Evolutionary conservation across 148 eudicot genomes (phyloP).

Genomic region (Euryodendron excelsum): DNA sequence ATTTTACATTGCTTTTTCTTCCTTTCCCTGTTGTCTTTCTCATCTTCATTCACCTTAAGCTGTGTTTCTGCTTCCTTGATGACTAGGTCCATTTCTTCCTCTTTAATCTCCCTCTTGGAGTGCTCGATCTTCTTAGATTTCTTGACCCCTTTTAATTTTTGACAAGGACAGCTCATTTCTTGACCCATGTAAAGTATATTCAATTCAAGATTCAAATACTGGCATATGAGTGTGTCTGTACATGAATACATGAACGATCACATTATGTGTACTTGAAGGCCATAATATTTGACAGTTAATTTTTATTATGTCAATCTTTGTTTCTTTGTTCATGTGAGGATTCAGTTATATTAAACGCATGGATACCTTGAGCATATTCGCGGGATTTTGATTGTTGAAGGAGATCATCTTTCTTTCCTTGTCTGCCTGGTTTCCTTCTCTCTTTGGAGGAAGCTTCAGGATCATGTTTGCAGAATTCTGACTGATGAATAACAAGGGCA

Average conservation of each 20-base stretch:
- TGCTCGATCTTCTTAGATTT: not conserved
- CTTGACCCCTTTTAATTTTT: not conserved
- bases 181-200: not conserved
- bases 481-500: too few species aligned
- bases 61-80: not conserved
- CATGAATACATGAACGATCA: not conserved
- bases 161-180: not conserved
- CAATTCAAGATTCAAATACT: not conserved
- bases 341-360: not conserved
- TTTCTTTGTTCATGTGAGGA: not conserved
- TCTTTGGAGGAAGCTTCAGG: too few species aligned
- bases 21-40: not conserved
- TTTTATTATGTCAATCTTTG: not conserved
- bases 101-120: not conserved
- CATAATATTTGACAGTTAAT: not conserved
- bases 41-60: not conserved
- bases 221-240: not conserved
- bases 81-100: not conserved
- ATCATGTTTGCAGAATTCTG: too few species aligned
- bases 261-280: not conserved
- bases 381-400: not conserved
- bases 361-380: not conserved
- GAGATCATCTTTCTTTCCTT: too few species aligned
- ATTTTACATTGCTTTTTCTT: too few species aligned
- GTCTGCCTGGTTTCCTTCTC: too few species aligned